Evolutionary conservation across 192 early-diverging fungal species (phyloP).

Genomic region (Podochytrium sp.): DNA sequence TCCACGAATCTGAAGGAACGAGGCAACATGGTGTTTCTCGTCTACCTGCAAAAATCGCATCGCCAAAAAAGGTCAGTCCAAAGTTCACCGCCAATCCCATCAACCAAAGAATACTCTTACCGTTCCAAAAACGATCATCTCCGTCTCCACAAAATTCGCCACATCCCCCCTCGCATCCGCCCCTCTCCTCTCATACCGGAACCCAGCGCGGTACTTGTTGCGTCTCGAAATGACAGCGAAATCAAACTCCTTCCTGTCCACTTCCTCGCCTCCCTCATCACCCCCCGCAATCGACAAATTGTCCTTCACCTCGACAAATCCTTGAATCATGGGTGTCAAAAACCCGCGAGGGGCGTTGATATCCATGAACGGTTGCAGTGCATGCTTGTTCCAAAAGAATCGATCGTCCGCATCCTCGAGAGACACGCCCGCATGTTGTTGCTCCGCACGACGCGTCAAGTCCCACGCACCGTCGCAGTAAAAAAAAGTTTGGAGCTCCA

Average conservation of each 20-base stretch:
- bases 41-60: constrained; percentile 36
- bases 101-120: background rate
- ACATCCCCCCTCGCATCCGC: constrained; percentile 91
- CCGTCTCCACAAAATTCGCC: constrained; percentile 97
- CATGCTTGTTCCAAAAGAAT: constrained; percentile 91
- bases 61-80: background rate
- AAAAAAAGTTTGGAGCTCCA: constrained; percentile 25
- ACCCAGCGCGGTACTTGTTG: constrained; percentile 73
- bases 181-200: constrained; percentile 92
- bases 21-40: constrained; percentile 59
- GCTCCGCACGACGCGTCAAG: background rate
- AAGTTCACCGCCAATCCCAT: background rate
- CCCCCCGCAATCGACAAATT: background rate
- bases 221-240: constrained; percentile 33
- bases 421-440: background rate
- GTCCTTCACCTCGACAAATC: constrained; percentile 12
- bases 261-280: background rate
- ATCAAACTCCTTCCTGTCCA: background rate
- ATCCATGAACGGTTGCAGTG: constrained; percentile 71
- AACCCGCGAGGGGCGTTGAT: constrained; percentile 15
- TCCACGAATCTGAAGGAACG: constrained; percentile 93
- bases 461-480: constrained; percentile 8
- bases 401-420: constrained; percentile 77
- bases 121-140: constrained; percentile 73
- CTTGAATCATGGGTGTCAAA: constrained; percentile 13